A percentile compares a stretch with the other conserved stretches of the same genome.
Evolutionary conservation across 352 stramenopile genomes (phyloP).

Genomic region (Pythium rhizo-oryzae): DNA sequence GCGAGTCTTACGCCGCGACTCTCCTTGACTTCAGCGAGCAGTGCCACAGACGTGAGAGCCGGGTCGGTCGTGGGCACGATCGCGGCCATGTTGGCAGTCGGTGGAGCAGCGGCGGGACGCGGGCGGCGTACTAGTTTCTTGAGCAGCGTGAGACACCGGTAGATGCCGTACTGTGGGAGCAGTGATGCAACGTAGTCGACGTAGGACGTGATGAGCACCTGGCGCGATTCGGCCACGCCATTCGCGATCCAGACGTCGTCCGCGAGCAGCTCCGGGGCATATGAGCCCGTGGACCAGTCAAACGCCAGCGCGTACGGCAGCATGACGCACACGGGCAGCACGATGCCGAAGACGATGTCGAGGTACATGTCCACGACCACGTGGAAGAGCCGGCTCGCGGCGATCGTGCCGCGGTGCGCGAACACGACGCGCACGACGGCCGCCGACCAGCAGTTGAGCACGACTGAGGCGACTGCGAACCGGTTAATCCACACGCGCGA

Average conservation of each 20-base stretch:
- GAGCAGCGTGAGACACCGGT: conserved; percentile 2
- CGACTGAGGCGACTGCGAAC: conserved; percentile 17
- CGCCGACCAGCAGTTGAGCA: conserved; percentile 16
- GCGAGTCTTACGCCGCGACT: background rate
- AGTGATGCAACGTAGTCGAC: conserved; percentile 15
- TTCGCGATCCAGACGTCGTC: conserved; percentile 23
- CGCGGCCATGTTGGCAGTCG: background rate
- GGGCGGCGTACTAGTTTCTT: background rate
- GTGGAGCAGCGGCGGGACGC: background rate
- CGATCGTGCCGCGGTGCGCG: background rate
- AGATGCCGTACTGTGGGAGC: conserved; percentile 24
- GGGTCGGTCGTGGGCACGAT: background rate
- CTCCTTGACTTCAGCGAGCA: background rate
- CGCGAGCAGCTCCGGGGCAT: background rate
- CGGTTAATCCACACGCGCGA: conserved; percentile 23
- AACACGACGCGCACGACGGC: background rate
- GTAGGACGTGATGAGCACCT: conserved; percentile 28
- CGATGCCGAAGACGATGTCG: conserved; percentile 8
- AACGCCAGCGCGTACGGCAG: background rate
- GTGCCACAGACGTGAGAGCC: background rate
- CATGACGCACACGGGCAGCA: conserved; percentile 18
- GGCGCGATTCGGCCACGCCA: conserved; percentile 10
- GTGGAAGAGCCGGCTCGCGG: conserved; percentile 9
- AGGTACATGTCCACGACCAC: conserved; percentile 19
- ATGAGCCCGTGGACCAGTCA: conserved; percentile 4